phyloP scores from a whole-genome alignment of 2,329 filamentous ascomycete genomes.

The Fusarium nisikadoi region DNA sequence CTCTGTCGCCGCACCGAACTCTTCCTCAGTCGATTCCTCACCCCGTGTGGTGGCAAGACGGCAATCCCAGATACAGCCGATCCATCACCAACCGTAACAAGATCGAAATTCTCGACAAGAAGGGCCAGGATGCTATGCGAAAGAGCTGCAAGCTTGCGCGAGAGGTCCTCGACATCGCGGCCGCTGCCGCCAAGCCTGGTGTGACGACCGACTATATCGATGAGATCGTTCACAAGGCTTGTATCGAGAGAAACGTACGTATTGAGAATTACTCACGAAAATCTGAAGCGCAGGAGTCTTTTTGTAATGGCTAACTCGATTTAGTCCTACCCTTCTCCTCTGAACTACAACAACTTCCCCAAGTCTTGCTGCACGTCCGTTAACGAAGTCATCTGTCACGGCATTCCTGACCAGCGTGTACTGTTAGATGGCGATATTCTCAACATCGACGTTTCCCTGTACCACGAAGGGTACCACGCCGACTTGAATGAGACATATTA shows the following conservation, averaged over 20 bases:
- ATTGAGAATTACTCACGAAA: not conserved
- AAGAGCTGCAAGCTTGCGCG: constrained; percentile 88
- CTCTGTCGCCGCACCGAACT: constrained; percentile 75
- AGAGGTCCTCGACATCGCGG: constrained; percentile 93
- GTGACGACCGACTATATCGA: constrained; percentile 97
- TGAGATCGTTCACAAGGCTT: constrained; percentile 93
- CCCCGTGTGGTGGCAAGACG: constrained; percentile 89
- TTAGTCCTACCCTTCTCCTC: constrained; percentile 91
- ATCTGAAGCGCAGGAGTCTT: not conserved
- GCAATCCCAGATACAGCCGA: constrained; percentile 73
- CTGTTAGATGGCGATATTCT: constrained; percentile 94
- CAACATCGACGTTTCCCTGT: constrained; percentile 95
- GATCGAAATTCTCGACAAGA: constrained; percentile 82
- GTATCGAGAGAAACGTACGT: constrained; percentile 88
- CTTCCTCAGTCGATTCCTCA: constrained; percentile 83
- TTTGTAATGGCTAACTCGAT: constrained; percentile 2
- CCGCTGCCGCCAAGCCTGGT: constrained; percentile 84
- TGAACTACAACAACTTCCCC: constrained; percentile 96
- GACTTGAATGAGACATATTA: constrained; percentile 99
- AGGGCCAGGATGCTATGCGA: constrained; percentile 88
- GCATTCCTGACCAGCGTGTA: constrained; percentile 90
- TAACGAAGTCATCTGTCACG: constrained; percentile 99
- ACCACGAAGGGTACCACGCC: constrained; percentile 93
- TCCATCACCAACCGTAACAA: constrained; percentile 78
- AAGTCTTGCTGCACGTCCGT: constrained; percentile 97